Evolutionary conservation across 2,329 filamentous ascomycete species (phyloP), one percentile per base, ranked within the genome.

Genomic region (Fusarium foetens): DNA sequence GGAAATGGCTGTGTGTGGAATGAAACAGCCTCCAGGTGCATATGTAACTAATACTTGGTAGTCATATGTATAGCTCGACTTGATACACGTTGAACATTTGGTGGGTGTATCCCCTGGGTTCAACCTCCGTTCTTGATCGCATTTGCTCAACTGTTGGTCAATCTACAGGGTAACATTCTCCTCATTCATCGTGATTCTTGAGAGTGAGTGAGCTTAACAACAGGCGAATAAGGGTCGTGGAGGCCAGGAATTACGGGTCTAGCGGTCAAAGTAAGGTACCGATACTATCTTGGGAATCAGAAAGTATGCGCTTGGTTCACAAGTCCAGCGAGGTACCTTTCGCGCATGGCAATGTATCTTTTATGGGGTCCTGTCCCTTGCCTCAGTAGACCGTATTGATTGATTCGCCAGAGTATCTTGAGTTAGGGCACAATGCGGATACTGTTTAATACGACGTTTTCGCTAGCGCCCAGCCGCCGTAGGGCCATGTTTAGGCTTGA

Each of bases 391-490:
- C 54, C 58, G 58, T 72, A 58, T 72, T 73, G 70, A 72, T 72
- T 72, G 70, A 72, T 72, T 73, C 61, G 70, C 39, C 66, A 48
- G 42, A 67, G 48, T 25, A 45, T 25, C 25, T 49, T 35, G 25
- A 60, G 45, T 55, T 72, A 72, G 68, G 55, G 55, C 65, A 55
- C 39, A 60, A 71, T 71, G 66, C 70, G 62, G 74, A 64, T 42
- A 64, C 66, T 68, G 62, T 68, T 75, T 75, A 59, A 69, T 77
- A 74, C 69, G 73, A 68, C 67, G 46, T 73, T 67, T 63, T 65
- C 54, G 67, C 69, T 76, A 74, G 71, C 51, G 45, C n/a, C 43
- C 52, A 66, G 70, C 55, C 38, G 53, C 36, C 39, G 46, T 62
- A 73, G 59, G 67, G 62, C 61, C 69, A 76, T 75, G 71, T 58